These are phyloP conservation scores for Casuarina glauca DNA, from an alignment of 306 rosid genomes.

Conservation along the genomic window DNA sequence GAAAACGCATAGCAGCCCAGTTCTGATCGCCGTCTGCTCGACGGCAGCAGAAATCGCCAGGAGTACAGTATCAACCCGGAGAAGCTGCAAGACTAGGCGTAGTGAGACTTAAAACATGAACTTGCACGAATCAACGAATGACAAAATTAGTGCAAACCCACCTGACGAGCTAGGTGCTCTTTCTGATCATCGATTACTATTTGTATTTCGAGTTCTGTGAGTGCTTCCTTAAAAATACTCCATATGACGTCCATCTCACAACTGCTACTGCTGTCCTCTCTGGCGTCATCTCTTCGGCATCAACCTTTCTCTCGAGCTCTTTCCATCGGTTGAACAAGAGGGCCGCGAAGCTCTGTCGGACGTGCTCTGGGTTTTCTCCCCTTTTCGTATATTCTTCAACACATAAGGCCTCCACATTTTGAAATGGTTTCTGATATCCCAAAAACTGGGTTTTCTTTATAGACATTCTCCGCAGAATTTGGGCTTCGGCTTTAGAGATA, in stretches of 20 bases:
- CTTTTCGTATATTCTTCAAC: not conserved
- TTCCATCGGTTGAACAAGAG: not conserved
- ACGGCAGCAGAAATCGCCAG: no score
- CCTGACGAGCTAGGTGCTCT: not conserved
- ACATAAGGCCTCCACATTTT: not conserved
- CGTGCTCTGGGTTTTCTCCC: not conserved
- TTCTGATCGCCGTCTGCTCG: not conserved
- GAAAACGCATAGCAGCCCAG: not conserved
- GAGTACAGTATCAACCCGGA: no score
- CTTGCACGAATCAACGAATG: not conserved
- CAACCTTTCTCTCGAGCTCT: not conserved
- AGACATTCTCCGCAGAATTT: not conserved
- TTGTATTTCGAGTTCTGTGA: not conserved
- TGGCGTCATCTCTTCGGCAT: not conserved
- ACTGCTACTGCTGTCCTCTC: not conserved
- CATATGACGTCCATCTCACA: not conserved
- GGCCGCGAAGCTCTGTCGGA: not conserved
- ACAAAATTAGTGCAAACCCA: not conserved
- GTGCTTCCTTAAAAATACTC: not conserved
- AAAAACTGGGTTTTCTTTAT: not conserved
- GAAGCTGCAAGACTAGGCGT: no score
- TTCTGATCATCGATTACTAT: not conserved
- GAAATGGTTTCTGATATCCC: not conserved
- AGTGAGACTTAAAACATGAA: not conserved
- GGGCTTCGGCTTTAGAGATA: not conserved